Evolutionary conservation across 345 rosid genomes (phyloP).

Genomic region (Citrus maxima): DNA sequence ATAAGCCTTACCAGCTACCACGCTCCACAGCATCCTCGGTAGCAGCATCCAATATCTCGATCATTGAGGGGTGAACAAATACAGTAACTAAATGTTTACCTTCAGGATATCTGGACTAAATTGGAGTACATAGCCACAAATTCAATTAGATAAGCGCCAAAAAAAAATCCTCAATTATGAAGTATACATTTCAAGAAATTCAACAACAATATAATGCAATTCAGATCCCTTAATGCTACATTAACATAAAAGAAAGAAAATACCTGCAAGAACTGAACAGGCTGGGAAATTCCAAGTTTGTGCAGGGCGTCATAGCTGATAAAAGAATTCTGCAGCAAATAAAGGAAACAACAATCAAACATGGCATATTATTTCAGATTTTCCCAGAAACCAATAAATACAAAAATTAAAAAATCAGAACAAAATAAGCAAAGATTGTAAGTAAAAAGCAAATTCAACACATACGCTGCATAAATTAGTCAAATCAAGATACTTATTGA

Average conservation of each 20-base stretch:
- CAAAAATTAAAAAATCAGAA: slow-evolving; percentile 7
- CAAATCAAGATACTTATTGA: neutral
- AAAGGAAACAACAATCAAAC: slow-evolving; percentile 13
- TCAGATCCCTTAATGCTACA: slow-evolving; percentile 4
- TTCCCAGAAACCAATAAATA: slow-evolving; percentile 6
- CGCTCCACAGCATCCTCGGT: slow-evolving; percentile 85
- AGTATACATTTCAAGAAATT: slow-evolving; percentile 4
- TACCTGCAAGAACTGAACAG: slow-evolving; percentile 92
- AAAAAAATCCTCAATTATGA: slow-evolving; percentile 10
- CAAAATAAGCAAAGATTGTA: neutral
- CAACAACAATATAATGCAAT: neutral
- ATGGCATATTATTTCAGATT: slow-evolving; percentile 1
- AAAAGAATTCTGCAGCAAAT: slow-evolving; percentile 70
- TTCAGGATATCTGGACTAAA: slow-evolving; percentile 97
- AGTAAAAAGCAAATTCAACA: neutral
- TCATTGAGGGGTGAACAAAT: slow-evolving; percentile 82
- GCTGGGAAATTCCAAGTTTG: slow-evolving; percentile 90
- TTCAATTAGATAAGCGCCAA: slow-evolving; percentile 34
- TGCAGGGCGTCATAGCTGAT: slow-evolving; percentile 69
- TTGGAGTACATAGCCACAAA: slow-evolving; percentile 34
- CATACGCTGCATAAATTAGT: neutral
- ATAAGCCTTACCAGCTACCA: slow-evolving; percentile 73
- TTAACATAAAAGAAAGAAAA: slow-evolving; percentile 18
- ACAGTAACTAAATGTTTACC: slow-evolving; percentile 68
- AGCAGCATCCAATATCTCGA: slow-evolving; percentile 84